A percentile compares a stretch with the other conserved stretches of the same genome.
These are phyloP conservation scores for Przewalskia tangutica DNA, from an alignment of 257 asterid genomes.

Conservation along the genomic window DNA sequence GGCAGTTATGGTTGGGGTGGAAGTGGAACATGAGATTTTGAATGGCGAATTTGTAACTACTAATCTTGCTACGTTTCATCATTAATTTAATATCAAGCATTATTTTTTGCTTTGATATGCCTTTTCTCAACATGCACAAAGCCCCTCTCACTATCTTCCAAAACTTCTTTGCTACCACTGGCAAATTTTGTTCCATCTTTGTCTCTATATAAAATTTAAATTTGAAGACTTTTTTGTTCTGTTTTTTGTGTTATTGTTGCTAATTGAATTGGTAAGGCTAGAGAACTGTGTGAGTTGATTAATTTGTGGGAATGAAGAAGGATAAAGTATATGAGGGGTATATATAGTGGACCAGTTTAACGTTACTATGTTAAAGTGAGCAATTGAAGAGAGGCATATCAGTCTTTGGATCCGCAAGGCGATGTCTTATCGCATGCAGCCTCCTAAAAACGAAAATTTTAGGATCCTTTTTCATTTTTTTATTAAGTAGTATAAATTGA, in stretches of 20 bases:
- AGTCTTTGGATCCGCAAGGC: too few relatives aligned
- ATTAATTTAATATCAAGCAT: slow-evolving; percentile 17
- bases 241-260: background rate
- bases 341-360: background rate
- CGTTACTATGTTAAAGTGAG: background rate
- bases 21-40: slow-evolving; percentile 15
- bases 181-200: slow-evolving; percentile 18
- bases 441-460: too few relatives aligned
- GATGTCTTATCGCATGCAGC: too few relatives aligned
- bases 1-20: background rate
- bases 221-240: background rate
- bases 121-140: slow-evolving; percentile 13
- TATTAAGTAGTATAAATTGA: too few relatives aligned
- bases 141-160: slow-evolving; percentile 10
- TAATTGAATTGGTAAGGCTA: background rate
- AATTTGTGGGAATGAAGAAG: background rate
- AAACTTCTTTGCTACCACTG: slow-evolving; percentile 8
- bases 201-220: background rate
- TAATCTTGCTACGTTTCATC: slow-evolving; percentile 17
- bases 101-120: slow-evolving; percentile 17
- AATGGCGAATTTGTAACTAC: slow-evolving; percentile 7
- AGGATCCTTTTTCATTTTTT: too few relatives aligned
- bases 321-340: background rate
- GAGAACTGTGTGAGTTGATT: background rate
- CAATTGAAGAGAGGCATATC: background rate